phyloP scores from a whole-genome alignment of 192 early-diverging fungal genomes.

The Coemansia sp. region DNA sequence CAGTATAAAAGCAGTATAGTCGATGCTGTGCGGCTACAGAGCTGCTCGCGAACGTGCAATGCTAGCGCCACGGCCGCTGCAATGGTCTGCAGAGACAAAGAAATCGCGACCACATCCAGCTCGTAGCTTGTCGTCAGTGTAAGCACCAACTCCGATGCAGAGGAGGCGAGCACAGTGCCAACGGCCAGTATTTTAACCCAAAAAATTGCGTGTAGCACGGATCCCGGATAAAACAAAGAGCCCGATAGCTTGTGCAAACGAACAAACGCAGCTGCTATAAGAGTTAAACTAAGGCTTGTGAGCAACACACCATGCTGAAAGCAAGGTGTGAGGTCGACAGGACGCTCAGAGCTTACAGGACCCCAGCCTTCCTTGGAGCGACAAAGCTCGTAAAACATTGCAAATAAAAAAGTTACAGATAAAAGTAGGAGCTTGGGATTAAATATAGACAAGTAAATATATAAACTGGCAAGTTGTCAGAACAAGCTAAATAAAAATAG shows the following conservation, averaged over 20 bases:
- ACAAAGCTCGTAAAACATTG: conserved; percentile 12
- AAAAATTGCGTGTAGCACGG: conserved; percentile 18
- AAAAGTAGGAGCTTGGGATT: background rate
- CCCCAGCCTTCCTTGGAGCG: conserved; percentile 55
- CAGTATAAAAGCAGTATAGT: conserved; percentile 50
- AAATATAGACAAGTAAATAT: conserved; percentile 1
- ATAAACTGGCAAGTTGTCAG: no score
- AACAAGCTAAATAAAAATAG: no score
- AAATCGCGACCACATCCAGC: conserved; percentile 18
- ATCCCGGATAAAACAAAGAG: background rate
- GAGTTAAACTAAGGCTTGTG: conserved; percentile 17
- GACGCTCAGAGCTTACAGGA: conserved; percentile 45
- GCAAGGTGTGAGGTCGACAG: conserved; percentile 47
- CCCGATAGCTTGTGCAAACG: conserved; percentile 9
- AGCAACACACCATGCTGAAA: conserved; percentile 44
- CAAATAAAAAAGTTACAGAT: background rate
- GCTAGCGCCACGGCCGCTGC: conserved; percentile 28
- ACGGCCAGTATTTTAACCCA: conserved; percentile 31
- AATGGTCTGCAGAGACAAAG: conserved; percentile 36
- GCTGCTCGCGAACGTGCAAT: conserved; percentile 42
- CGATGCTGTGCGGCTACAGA: conserved; percentile 33
- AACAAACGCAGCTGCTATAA: conserved; percentile 22
- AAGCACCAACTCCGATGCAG: conserved; percentile 25
- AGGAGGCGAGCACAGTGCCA: conserved; percentile 21
- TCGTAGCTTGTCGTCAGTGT: background rate